Percentiles rank a stretch among this genome's conserved stretches.
These are phyloP conservation scores for Myxozyma mucilagina DNA, from an alignment of 805 yeast species.

Conservation along the genomic window DNA sequence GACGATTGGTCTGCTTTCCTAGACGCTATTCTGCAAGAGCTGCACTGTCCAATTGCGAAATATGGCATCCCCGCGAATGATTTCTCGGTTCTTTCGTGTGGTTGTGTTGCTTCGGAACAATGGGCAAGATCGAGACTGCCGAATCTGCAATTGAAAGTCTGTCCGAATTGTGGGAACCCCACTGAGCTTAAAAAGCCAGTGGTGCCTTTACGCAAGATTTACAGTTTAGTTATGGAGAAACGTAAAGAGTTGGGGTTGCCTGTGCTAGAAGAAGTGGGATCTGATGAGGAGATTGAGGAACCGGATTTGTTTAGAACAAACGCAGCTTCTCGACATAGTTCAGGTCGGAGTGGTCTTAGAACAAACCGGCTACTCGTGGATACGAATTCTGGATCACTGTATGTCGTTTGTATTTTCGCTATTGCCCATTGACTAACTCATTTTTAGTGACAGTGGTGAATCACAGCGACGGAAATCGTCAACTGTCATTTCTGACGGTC, in stretches of 20 bases:
- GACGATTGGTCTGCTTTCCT: conserved; percentile 30
- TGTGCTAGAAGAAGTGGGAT: conserved; percentile 30
- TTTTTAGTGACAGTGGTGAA: conserved; percentile 16
- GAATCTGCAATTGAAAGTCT: conserved; percentile 26
- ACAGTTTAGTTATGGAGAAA: conserved; percentile 30
- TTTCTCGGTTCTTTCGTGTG: conserved; percentile 30
- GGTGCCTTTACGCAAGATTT: conserved; percentile 25
- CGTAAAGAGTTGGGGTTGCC: conserved; percentile 29
- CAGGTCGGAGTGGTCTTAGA: neutral
- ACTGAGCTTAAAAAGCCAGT: conserved; percentile 30
- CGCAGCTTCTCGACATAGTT: neutral
- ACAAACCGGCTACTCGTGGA: conserved; percentile 12
- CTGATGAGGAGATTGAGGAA: conserved; percentile 29
- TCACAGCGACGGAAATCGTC: conserved; percentile 19
- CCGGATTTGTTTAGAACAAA: conserved; percentile 5
- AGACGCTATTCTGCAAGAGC: conserved; percentile 25
- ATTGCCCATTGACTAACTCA: neutral
- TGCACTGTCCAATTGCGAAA: conserved; percentile 30
- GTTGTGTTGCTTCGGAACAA: conserved; percentile 32
- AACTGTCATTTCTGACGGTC: conserved; percentile 18
- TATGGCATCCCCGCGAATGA: conserved; percentile 30
- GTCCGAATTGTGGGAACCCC: conserved; percentile 31
- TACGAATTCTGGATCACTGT: conserved; percentile 5
- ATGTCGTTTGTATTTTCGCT: neutral
- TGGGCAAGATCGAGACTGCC: conserved; percentile 31